Base-by-base conservation (phyloP, 2,329 filamentous ascomycete genomes). In the Colletotrichum sp. region DNA sequence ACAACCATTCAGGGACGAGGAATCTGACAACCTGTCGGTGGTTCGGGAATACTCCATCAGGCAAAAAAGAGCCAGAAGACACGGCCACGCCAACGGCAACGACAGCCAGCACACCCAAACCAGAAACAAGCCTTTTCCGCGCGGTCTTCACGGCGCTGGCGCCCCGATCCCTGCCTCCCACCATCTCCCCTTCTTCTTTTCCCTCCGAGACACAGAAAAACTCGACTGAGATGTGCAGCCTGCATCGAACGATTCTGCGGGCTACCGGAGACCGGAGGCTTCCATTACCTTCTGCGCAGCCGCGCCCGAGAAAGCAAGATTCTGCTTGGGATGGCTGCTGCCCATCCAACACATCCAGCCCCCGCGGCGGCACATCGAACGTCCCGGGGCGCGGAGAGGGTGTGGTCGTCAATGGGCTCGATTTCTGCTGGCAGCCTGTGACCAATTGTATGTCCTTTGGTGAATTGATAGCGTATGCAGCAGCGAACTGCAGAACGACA, bases 231-330 rank as follows among this genome's bases (percentile, higher is more conserved):
- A 67, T 44, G 69, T 34, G 63, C 69, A 52, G 64, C 57, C 25
- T 61, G 70, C 74, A 74, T 74, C 74, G 74, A 76, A 76, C 74
- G 70, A 76, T 74, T 25, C 59, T 73, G 70, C 74, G 70, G 74
- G 70, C 64, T 44, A 64, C 73, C 69, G 57, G 61, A 39, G 44
- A 15, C 22, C 55, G 27, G 28, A 39, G 36, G 22, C 19, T 44
- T 19, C 57, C 57, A 73, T 48, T 48, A 52, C 44, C 44, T 52
- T 52, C n/a, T 52, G 11, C 44, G n/a, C 44, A 52, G 44, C 44
- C 44, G 27, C 57, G 57, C 15, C 27, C 8, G 6, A 30, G 28
- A 6, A 60, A 30, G n/a, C 44, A 48, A 39, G 15, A 19, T 48
- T 12, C 39, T 44, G 39, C 2, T 12, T 44, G 39, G 39, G 19